A percentile compares a stretch with the other conserved stretches of the same genome.
Evolutionary conservation across 116 monocot species (phyloP).

Genomic region (Cymodocea nodosa): DNA sequence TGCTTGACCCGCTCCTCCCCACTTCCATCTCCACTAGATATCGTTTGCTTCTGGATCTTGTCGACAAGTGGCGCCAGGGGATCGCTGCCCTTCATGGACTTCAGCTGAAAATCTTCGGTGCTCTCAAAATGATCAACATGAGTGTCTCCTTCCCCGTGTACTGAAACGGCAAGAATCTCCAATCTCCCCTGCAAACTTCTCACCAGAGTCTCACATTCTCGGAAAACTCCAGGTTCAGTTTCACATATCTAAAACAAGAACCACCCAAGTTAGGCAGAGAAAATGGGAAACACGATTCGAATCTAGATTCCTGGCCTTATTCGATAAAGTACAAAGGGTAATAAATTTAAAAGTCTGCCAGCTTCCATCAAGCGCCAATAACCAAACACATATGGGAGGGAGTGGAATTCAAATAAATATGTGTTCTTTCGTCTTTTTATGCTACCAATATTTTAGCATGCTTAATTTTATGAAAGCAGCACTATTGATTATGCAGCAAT

Average conservation of each 20-base stretch:
- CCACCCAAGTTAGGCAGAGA: neutral
- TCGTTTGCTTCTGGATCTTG: slow-evolving; percentile 27
- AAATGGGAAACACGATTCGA: no score
- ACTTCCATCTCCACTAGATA: slow-evolving; percentile 26
- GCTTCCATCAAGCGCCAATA: no score
- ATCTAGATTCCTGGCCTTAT: no score
- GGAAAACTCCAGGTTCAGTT: slow-evolving; percentile 64
- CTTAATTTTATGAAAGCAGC: no score
- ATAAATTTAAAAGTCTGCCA: no score
- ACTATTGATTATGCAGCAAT: neutral
- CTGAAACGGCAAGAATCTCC: slow-evolving; percentile 78
- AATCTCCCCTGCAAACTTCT: slow-evolving; percentile 67
- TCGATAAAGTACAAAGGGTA: no score
- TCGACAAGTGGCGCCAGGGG: slow-evolving; percentile 18
- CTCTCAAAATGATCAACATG: slow-evolving; percentile 43
- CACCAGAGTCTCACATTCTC: slow-evolving; percentile 67
- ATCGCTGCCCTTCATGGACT: slow-evolving; percentile 22
- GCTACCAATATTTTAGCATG: no score
- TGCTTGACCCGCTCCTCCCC: slow-evolving; percentile 35
- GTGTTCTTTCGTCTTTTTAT: no score
- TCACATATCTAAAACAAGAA: slow-evolving; percentile 54
- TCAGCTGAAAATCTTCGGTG: slow-evolving; percentile 22
- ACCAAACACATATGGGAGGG: no score
- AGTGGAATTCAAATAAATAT: no score
- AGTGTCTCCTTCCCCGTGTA: slow-evolving; percentile 49